phyloP scores from a whole-genome alignment of 1,284 basidiomycete genomes.

The Schizopora paradoxa region DNA sequence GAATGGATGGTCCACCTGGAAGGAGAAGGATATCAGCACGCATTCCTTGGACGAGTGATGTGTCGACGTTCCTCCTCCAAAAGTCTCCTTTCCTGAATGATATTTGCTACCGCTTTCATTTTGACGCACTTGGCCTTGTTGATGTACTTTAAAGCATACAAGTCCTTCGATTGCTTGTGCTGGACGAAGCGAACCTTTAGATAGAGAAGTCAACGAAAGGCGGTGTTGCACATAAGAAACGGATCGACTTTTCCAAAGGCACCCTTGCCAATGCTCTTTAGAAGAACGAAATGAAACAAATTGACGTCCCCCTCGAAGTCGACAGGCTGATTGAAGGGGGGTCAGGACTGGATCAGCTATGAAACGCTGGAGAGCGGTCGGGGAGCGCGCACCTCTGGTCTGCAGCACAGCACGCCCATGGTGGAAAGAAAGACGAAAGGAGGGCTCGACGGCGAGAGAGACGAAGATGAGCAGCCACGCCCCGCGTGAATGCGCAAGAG shows the following conservation, averaged over 20 bases:
- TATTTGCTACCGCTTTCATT: slow-evolving; percentile 96
- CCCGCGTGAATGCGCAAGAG: no score
- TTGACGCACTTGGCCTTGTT: slow-evolving; percentile 97
- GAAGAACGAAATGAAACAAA: slow-evolving; percentile 93
- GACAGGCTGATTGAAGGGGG: slow-evolving; percentile 61
- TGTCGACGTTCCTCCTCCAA: slow-evolving; percentile 69
- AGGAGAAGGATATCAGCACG: slow-evolving; percentile 4
- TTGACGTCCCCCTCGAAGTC: slow-evolving; percentile 98
- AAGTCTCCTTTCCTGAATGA: slow-evolving; percentile 89
- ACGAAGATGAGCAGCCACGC: no score
- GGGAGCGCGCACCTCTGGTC: slow-evolving; percentile 54
- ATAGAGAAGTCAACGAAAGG: slow-evolving; percentile 7
- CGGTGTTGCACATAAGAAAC: slow-evolving; percentile 13
- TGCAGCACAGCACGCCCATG: slow-evolving; percentile 84
- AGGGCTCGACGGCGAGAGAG: no score
- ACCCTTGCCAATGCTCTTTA: slow-evolving; percentile 94
- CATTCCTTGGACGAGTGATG: neutral
- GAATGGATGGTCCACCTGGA: slow-evolving; percentile 91
- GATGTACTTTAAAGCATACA: slow-evolving; percentile 99
- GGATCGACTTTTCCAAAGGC: slow-evolving; percentile 88
- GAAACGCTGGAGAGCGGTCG: slow-evolving; percentile 6
- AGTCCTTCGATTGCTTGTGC: slow-evolving; percentile 92
- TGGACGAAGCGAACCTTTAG: slow-evolving; percentile 92
- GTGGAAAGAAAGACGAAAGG: no score
- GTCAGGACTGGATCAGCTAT: neutral